phyloP scores from a whole-genome alignment of 768 basidiomycete genomes.

The Terana coerulea region DNA sequence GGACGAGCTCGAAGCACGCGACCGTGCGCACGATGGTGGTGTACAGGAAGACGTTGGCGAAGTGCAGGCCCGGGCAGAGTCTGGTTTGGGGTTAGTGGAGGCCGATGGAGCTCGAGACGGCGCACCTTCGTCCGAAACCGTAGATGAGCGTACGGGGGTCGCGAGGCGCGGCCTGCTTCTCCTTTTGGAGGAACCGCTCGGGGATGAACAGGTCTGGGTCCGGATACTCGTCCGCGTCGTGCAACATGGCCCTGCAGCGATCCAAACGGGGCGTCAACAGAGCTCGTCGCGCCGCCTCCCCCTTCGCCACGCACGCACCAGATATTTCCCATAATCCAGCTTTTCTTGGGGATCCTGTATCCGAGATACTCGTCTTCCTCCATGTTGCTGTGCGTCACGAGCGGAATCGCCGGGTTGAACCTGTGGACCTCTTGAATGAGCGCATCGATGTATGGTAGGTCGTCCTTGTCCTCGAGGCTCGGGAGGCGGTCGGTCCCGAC shows the following conservation, averaged over 20 bases:
- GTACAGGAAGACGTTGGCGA: constrained; percentile 6
- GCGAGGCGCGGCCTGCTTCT: background rate
- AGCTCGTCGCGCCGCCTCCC: no score
- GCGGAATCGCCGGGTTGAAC: background rate
- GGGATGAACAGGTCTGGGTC: constrained; percentile 45
- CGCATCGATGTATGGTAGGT: constrained; percentile 12
- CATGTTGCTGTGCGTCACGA: background rate
- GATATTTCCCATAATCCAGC: constrained; percentile 7
- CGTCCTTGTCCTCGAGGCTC: background rate
- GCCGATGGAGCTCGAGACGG: no score
- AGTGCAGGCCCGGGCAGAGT: constrained; percentile 6
- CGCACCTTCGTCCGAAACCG: background rate
- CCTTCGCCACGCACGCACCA: constrained; percentile 7
- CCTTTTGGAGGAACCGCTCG: constrained; percentile 33
- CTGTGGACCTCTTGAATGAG: constrained; percentile 14
- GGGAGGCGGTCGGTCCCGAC: constrained; percentile 22
- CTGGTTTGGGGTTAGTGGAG: background rate
- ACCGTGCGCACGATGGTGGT: background rate
- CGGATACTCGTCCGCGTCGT: constrained; percentile 45
- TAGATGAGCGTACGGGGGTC: background rate
- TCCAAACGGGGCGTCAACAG: no score
- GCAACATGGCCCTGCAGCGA: constrained; percentile 21
- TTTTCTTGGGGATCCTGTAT: constrained; percentile 1
- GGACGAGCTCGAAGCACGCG: background rate
- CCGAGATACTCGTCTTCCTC: background rate